phyloP scores from a whole-genome alignment of 2,329 filamentous ascomycete species.

The Mollisiaceae sp. region DNA sequence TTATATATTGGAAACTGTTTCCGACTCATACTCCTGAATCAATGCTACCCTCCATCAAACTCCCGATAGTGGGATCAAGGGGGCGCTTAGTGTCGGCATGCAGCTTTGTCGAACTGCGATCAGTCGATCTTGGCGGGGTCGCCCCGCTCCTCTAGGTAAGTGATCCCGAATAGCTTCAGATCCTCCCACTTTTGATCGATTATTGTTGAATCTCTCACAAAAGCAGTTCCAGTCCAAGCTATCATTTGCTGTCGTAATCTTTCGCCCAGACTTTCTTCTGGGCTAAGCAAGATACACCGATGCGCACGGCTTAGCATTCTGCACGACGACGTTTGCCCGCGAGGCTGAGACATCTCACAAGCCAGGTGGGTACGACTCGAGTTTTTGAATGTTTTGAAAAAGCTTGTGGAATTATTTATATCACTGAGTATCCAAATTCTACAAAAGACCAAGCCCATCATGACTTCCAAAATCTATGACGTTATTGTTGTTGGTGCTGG shows the following conservation, averaged over 20 bases:
- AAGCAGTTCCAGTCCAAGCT: neutral
- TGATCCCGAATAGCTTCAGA: constrained; percentile 21
- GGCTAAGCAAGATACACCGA: constrained; percentile 14
- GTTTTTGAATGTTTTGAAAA: too few relatives aligned
- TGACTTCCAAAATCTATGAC: constrained; percentile 16
- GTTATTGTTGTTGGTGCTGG: constrained; percentile 26
- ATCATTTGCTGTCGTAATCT: neutral
- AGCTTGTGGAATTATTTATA: neutral
- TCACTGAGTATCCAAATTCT: neutral
- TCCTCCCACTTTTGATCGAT: constrained; percentile 14
- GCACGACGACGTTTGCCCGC: neutral
- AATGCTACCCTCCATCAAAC: neutral
- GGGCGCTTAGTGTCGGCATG: constrained; percentile 15
- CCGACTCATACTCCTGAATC: neutral
- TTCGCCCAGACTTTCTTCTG: neutral
- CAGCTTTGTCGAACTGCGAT: constrained; percentile 10
- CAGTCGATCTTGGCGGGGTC: constrained; percentile 8
- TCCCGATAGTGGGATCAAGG: constrained; percentile 13
- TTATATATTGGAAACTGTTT: neutral
- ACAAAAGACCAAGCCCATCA: neutral
- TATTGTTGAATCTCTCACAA: neutral
- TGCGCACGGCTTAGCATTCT: neutral
- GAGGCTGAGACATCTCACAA: neutral
- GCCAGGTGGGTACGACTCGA: neutral
- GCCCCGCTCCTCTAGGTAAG: constrained; percentile 15